Conservation (phyloP, 1,139 yeast species). For the Yamadazyma sp. region DNA sequence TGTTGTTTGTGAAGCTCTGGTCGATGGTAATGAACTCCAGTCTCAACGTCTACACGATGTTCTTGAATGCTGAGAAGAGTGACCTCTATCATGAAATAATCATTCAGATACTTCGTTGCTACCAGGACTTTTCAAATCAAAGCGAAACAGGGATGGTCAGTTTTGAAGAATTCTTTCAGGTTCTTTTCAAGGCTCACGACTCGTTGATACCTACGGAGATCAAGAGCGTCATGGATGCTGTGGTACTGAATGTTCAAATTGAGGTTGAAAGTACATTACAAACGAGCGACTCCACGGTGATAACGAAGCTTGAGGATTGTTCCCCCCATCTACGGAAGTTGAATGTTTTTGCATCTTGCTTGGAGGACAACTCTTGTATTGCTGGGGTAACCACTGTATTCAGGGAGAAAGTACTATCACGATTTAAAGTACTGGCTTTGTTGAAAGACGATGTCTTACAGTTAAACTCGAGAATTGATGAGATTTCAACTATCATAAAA, state of each 20-base stretch:
- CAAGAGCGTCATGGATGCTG: not conserved
- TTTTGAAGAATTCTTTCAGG: conserved; percentile 2
- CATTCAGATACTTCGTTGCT: conserved; percentile 25
- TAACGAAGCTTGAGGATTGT: not conserved
- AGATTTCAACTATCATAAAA: conserved; percentile 10
- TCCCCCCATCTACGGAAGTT: not conserved
- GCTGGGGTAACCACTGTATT: not conserved
- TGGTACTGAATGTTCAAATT: not conserved
- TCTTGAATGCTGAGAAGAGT: conserved; percentile 22
- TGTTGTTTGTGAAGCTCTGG: conserved; percentile 33
- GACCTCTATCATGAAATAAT: conserved; percentile 28
- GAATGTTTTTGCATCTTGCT: not conserved
- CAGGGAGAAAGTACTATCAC: not conserved
- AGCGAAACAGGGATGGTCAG: not conserved
- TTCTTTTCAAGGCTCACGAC: not conserved
- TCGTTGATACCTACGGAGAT: conserved; percentile 1
- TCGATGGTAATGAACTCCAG: conserved; percentile 20
- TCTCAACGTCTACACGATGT: conserved; percentile 8
- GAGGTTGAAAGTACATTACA: not conserved
- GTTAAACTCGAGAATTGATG: not conserved
- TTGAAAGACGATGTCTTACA: not conserved
- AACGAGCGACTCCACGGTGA: not conserved
- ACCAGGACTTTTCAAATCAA: conserved; percentile 10
- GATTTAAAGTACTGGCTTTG: not conserved
- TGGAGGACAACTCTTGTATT: not conserved